Conservation (phyloP, 148 eudicot genomes). For the Nepenthes gracilis region DNA sequence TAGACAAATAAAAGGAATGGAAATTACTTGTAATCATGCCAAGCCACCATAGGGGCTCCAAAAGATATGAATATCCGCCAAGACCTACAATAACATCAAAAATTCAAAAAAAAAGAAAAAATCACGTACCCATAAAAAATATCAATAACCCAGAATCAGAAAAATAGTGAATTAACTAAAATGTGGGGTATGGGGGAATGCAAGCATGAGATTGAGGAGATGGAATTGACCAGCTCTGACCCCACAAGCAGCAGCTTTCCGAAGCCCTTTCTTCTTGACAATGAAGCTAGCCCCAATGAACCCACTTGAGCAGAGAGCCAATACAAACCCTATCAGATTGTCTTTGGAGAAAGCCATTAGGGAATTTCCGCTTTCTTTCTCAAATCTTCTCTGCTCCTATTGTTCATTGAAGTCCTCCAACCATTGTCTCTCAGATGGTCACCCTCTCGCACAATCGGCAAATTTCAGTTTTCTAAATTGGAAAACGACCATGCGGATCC, state of each 20-base stretch:
- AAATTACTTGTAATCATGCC: constrained; percentile 62
- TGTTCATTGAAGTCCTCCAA: too few species aligned
- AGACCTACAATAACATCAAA: constrained; percentile 22
- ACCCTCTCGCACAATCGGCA: too few species aligned
- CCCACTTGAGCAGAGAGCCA: constrained; percentile 56
- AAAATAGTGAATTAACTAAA: neutral
- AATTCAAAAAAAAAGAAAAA: neutral
- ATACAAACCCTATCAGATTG: constrained; percentile 45
- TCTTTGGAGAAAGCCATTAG: constrained; percentile 33
- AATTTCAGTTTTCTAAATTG: too few species aligned
- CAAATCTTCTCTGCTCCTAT: too few species aligned
- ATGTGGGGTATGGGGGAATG: neutral
- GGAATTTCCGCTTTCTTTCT: neutral
- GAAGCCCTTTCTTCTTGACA: constrained; percentile 67
- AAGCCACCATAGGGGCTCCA: constrained; percentile 79
- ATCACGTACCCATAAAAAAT: neutral
- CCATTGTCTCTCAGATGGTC: too few species aligned
- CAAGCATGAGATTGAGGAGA: neutral
- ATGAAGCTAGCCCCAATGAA: constrained; percentile 73
- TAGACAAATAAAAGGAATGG: neutral
- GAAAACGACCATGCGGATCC: too few species aligned
- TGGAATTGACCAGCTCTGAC: constrained; percentile 53
- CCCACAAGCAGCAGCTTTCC: constrained; percentile 57
- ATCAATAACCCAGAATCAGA: neutral
- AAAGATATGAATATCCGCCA: constrained; percentile 57